These are phyloP conservation scores for Ophiostoma novo-ulmi DNA, from an alignment of 2,329 filamentous ascomycete species.

Conservation along the genomic window DNA sequence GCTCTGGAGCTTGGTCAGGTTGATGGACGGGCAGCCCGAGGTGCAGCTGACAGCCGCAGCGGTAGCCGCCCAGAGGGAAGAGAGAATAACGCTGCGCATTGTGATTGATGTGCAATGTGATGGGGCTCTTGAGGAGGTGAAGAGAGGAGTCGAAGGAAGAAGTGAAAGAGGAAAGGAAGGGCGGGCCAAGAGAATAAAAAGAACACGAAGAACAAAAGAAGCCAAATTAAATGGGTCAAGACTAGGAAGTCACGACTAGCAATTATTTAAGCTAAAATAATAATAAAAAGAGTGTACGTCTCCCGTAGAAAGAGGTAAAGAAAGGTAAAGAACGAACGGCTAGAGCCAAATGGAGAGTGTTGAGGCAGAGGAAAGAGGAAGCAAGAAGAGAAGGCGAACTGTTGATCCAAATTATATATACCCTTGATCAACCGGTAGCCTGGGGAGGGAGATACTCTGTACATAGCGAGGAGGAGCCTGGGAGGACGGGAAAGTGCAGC, in stretches of 20 bases:
- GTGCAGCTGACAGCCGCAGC: slow-evolving; percentile 6
- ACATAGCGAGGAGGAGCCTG: neutral
- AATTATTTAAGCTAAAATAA: neutral
- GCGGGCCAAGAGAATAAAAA: neutral
- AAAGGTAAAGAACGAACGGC: slow-evolving; percentile 2
- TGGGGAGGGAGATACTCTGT: too few species aligned
- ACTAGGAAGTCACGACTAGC: neutral
- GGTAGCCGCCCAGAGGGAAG: slow-evolving; percentile 8
- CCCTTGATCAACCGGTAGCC: neutral
- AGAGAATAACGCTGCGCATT: slow-evolving; percentile 3
- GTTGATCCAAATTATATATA: slow-evolving; percentile 16
- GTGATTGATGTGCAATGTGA: neutral
- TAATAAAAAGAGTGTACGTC: neutral
- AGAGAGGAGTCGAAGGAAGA: neutral
- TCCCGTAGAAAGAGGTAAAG: neutral
- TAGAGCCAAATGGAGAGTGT: neutral
- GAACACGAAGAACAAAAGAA: neutral
- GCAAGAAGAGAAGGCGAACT: neutral
- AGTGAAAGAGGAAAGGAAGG: neutral
- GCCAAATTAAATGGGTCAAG: neutral
- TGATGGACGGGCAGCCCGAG: slow-evolving; percentile 10
- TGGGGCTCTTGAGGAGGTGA: neutral
- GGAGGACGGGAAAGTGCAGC: neutral
- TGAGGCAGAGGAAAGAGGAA: neutral
- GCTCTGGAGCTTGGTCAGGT: slow-evolving; percentile 29